phyloP scores from a whole-genome alignment of 2,329 filamentous ascomycete genomes.

The Pseudopithomyces chartarum region DNA sequence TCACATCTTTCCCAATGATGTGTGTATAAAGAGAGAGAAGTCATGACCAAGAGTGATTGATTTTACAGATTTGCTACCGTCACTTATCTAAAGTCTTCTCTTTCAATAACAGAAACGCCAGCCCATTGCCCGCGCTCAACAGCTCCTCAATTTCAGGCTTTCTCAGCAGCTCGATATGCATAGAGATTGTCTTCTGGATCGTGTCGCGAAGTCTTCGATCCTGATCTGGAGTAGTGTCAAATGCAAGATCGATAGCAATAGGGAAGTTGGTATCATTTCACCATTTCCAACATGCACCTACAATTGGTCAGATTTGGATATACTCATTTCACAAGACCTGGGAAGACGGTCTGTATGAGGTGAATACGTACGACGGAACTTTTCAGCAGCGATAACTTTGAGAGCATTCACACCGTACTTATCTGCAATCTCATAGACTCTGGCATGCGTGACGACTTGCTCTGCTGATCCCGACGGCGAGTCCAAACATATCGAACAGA shows the following conservation, averaged over 20 bases:
- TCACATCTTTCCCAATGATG: neutral
- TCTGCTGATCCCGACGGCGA: neutral
- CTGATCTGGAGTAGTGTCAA: slow-evolving; percentile 24
- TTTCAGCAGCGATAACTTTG: slow-evolving; percentile 7
- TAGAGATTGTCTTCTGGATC: slow-evolving; percentile 25
- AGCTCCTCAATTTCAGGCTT: slow-evolving; percentile 5
- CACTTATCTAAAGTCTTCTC: slow-evolving; percentile 10
- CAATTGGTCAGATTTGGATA: neutral
- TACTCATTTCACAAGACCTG: neutral
- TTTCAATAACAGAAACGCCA: slow-evolving; percentile 7
- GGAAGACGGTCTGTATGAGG: neutral
- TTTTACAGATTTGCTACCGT: no score
- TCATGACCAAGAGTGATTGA: neutral
- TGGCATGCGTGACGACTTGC: slow-evolving; percentile 7
- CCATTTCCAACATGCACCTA: neutral
- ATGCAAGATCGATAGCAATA: slow-evolving; percentile 27
- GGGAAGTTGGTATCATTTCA: slow-evolving; percentile 27
- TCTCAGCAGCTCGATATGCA: slow-evolving; percentile 14
- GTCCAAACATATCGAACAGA: neutral
- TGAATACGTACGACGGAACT: slow-evolving; percentile 6
- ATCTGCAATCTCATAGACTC: slow-evolving; percentile 22
- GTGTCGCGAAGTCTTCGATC: slow-evolving; percentile 35
- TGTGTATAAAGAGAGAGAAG: neutral
- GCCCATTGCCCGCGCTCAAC: slow-evolving; percentile 4
- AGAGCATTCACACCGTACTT: slow-evolving; percentile 14